Base-by-base conservation (phyloP, 163 green algal species). In the Volvox carteri region DNA sequence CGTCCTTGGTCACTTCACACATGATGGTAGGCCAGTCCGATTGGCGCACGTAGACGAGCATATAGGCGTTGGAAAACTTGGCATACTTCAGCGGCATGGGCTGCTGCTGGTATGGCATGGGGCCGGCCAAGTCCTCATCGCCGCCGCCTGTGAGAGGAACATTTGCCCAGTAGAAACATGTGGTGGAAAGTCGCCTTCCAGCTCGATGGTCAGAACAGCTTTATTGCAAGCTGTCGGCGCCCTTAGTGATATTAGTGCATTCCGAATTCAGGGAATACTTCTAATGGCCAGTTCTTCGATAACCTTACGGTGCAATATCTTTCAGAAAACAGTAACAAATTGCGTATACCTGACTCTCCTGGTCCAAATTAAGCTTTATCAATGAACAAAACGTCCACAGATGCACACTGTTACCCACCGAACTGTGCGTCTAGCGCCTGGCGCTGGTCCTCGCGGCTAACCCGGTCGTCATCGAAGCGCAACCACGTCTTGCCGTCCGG, bases 401-500 rank as follows among this genome's bases (percentile, higher is more conserved):
- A n/a, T n/a, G n/a, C n/a, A n/a, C n/a, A n/a, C n/a, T n/a, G 54
- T 23, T 23, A 75, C 70, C 42, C 41, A 70, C 98, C 98, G 92
- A 95, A 99, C 92, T 99, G 97, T 80, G 98, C 96, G 12, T 98
- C 93, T 44, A 99, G 85, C 0, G 98, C 98, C 25, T 94, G 88
- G 37, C 93, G 85, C 19, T 77, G 76, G 19, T 97, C 90, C 86
- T 96, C 96, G 86, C 95, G 96, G 8, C 94, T 96, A 48, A 99
- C 98, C 54, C 92, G 92, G 77, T 99, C 98, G 84, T 99, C 98
- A 83, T 99, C 98, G 93, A 99, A 99, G 88, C 97, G 98, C 74
- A 98, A 95, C 98, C 98, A 99, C 67, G 94, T 78, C 80, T 94
- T 87, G 62, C 94, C 95, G 58, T 96, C 94, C 0, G 96, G 96